phyloP scores from a whole-genome alignment of 768 basidiomycete genomes.

The Serendipita sp. region DNA sequence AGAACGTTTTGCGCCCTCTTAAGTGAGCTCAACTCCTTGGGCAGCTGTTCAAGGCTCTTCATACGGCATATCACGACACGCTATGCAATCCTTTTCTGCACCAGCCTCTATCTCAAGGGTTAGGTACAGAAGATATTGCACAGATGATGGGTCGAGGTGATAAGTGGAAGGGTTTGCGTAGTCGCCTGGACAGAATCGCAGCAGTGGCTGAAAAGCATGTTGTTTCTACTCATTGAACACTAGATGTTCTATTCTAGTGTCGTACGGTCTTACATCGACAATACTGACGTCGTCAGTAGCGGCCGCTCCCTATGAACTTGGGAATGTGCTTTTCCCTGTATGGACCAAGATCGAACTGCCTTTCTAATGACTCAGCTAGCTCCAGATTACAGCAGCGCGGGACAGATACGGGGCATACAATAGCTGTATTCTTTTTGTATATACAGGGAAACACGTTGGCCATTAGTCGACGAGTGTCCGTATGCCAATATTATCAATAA shows the following conservation, averaged over 20 bases:
- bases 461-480: background rate
- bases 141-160: slow-evolving; percentile 16
- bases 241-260: too few species aligned
- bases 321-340: background rate
- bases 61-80: slow-evolving; percentile 72
- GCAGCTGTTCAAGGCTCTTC: slow-evolving; percentile 78
- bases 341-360: slow-evolving; percentile 49
- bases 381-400: slow-evolving; percentile 44
- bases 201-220: slow-evolving; percentile 26
- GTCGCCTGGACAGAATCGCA: slow-evolving; percentile 60
- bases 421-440: background rate
- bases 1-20: slow-evolving; percentile 6
- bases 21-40: background rate
- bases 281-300: too few species aligned
- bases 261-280: too few species aligned
- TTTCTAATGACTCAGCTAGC: slow-evolving; percentile 72
- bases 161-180: slow-evolving; percentile 52
- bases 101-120: slow-evolving; percentile 37
- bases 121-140: slow-evolving; percentile 38
- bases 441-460: background rate
- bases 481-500: too few species aligned
- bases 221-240: too few species aligned
- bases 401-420: slow-evolving; percentile 87
- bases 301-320: background rate
- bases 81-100: slow-evolving; percentile 78